Evolutionary conservation across 495 filamentous ascomycete species (phyloP).

Genomic region (Penicillium odoratum): DNA sequence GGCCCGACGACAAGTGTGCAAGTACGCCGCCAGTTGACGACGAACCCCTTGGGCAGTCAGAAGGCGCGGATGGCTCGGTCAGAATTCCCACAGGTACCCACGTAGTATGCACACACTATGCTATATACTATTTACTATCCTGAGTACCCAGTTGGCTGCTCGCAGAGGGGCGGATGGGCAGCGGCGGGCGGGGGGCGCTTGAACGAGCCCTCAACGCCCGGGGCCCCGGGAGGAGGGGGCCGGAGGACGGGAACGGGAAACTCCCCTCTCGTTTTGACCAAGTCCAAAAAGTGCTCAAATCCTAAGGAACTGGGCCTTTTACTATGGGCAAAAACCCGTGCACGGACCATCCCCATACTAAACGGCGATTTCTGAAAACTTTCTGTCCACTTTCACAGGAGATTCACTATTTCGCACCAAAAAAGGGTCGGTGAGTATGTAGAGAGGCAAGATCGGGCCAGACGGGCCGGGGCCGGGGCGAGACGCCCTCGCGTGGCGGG

Average conservation of each 20-base stretch:
- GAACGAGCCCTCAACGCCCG: too few species aligned
- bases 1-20: not conserved
- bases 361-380: slow-evolving; percentile 7
- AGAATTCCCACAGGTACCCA: too few species aligned
- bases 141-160: not conserved
- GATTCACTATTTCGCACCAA: not conserved
- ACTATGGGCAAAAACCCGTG: too few species aligned
- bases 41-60: not conserved
- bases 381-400: slow-evolving; percentile 4
- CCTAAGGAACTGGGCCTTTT: not conserved
- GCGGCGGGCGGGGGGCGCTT: not conserved
- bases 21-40: not conserved
- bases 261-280: not conserved
- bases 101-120: too few species aligned
- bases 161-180: not conserved
- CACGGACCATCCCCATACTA: slow-evolving; percentile 15
- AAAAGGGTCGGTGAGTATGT: slow-evolving; percentile 22
- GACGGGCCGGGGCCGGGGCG: not conserved
- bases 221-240: too few species aligned
- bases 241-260: not conserved
- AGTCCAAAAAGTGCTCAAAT: not conserved
- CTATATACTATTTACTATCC: not conserved
- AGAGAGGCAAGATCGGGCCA: slow-evolving; percentile 14
- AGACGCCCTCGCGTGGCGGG: too few species aligned
- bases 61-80: not conserved